These are phyloP conservation scores for Penicillium sp. DNA, from an alignment of 2,329 filamentous ascomycete species.

Conservation along the genomic window DNA sequence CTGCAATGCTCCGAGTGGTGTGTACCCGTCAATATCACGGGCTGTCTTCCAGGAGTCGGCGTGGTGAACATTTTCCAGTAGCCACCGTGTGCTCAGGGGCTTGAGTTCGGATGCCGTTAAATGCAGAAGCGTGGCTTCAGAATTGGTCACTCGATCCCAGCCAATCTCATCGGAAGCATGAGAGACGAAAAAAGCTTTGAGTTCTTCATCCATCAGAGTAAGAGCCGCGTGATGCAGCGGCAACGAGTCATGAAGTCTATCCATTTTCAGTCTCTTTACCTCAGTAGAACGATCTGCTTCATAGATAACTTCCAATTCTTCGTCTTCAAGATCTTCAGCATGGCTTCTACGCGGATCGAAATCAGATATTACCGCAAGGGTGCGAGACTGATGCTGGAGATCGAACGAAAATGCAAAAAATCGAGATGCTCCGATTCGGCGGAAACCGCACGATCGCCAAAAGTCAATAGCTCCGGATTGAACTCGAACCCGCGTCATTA, in stretches of 20 bases:
- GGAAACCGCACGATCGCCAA: constrained; percentile 36
- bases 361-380: constrained; percentile 21
- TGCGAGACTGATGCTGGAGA: constrained; percentile 24
- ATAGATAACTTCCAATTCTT: constrained; percentile 19
- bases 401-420: constrained; percentile 31
- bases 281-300: constrained; percentile 5
- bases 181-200: constrained; percentile 23
- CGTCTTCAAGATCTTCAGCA: constrained; percentile 24
- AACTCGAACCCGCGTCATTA: constrained; percentile 13
- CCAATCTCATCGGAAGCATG: constrained; percentile 20
- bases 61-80: constrained; percentile 33
- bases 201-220: constrained; percentile 24
- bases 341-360: constrained; percentile 21
- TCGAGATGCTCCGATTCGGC: constrained; percentile 26
- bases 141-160: constrained; percentile 25
- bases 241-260: constrained; percentile 21
- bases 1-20: too few relatives aligned
- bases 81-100: constrained; percentile 35
- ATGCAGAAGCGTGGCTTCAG: constrained; percentile 38
- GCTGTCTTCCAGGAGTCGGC: neutral
- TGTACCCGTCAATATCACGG: too few relatives aligned
- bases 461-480: constrained; percentile 20
- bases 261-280: constrained; percentile 19
- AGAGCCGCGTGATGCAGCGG: constrained; percentile 17
- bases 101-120: constrained; percentile 34